These are phyloP conservation scores for Trametes polyzona DNA, from an alignment of 1,284 basidiomycete genomes.

Conservation along the genomic window DNA sequence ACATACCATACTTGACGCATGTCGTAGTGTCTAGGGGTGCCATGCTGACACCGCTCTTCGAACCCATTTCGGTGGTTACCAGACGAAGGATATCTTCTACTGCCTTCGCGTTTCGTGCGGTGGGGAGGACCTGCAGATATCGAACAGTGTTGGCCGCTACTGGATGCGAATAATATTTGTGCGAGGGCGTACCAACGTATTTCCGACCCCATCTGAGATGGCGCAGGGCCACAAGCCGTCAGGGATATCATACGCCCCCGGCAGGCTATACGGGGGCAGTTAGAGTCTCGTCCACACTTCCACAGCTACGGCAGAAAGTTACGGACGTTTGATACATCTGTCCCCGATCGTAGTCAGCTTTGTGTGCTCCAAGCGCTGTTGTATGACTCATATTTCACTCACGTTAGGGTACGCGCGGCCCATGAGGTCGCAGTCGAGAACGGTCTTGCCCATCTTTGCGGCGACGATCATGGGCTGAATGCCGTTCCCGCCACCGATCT, in stretches of 20 bases:
- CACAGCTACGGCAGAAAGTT: conserved; percentile 8
- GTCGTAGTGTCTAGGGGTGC: conserved; percentile 42
- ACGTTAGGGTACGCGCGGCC: conserved; percentile 48
- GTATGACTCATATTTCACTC: neutral
- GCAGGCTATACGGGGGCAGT: conserved; percentile 35
- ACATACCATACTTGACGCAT: conserved; percentile 42
- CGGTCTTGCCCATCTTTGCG: conserved; percentile 35
- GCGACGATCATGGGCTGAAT: conserved; percentile 55
- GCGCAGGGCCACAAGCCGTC: conserved; percentile 47
- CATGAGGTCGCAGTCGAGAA: conserved; percentile 52
- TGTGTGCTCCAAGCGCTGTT: neutral
- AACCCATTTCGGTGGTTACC: conserved; percentile 45
- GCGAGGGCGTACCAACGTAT: conserved; percentile 40
- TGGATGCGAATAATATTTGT: too few species aligned
- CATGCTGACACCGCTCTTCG: conserved; percentile 45
- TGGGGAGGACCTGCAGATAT: conserved; percentile 33
- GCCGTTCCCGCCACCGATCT: conserved; percentile 65
- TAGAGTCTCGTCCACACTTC: neutral
- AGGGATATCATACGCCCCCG: conserved; percentile 42
- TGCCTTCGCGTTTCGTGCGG: conserved; percentile 33
- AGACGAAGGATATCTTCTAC: conserved; percentile 38
- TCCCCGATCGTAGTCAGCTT: conserved; percentile 3
- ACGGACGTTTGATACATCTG: conserved; percentile 39
- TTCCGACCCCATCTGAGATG: conserved; percentile 50
- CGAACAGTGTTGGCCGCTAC: too few species aligned